Percentiles rank a stretch among this genome's conserved stretches.
phyloP scores from a whole-genome alignment of 805 yeast genomes.

The Kuraishia piskuri region DNA sequence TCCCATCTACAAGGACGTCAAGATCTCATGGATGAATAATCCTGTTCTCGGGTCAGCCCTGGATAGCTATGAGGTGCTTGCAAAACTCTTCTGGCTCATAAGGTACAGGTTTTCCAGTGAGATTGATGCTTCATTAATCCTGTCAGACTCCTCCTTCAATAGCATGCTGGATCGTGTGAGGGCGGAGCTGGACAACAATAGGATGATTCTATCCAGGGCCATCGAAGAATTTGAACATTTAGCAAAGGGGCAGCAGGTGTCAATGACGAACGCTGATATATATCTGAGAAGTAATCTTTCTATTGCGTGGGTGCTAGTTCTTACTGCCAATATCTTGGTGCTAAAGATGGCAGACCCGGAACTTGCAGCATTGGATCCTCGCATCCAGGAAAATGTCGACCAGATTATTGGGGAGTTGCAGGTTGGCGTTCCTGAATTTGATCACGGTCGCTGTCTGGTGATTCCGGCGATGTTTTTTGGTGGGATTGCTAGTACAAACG shows the following conservation, averaged over 20 bases:
- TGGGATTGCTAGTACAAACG: conserved; percentile 17
- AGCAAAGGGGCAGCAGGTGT: neutral
- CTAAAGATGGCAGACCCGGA: conserved; percentile 14
- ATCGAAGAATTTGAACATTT: neutral
- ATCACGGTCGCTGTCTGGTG: conserved; percentile 2
- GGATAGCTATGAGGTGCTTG: conserved; percentile 26
- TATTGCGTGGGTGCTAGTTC: conserved; percentile 16
- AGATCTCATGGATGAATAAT: conserved; percentile 25
- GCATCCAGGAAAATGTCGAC: conserved; percentile 17
- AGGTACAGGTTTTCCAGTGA: conserved; percentile 8
- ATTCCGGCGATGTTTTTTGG: conserved; percentile 18
- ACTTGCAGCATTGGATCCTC: conserved; percentile 10
- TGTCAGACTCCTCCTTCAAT: neutral
- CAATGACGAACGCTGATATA: neutral
- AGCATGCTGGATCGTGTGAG: neutral
- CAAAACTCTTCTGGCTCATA: conserved; percentile 30
- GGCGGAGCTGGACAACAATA: neutral
- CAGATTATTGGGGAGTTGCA: conserved; percentile 13
- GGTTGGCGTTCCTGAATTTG: conserved; percentile 1
- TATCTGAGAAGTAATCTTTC: conserved; percentile 6
- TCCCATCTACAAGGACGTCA: conserved; percentile 5
- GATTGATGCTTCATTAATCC: neutral
- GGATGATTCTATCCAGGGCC: neutral
- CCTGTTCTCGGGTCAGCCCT: conserved; percentile 29
- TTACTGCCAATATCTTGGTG: conserved; percentile 17